These are phyloP conservation scores for Alternaria rosae DNA, from an alignment of 2,329 filamentous ascomycete genomes.

Conservation along the genomic window DNA sequence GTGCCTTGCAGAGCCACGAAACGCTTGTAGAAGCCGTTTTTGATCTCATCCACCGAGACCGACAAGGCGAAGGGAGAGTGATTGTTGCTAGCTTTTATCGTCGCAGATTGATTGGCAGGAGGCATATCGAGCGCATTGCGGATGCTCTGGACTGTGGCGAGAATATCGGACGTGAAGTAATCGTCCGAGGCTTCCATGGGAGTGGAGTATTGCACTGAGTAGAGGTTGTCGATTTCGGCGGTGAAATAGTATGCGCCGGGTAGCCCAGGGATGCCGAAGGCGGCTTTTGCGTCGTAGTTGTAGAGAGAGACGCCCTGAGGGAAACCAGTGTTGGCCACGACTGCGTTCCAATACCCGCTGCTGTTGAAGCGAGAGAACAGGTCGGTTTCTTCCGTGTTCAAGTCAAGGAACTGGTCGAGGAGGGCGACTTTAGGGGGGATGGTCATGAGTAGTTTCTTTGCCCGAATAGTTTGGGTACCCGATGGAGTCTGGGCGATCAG, in stretches of 20 bases:
- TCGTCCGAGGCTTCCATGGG: not conserved
- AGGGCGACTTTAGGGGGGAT: not conserved
- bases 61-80: not conserved
- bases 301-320: not conserved
- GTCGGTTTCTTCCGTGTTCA: not conserved
- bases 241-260: not conserved
- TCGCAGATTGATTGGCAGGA: not conserved
- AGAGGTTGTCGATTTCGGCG: not conserved
- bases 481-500: not conserved
- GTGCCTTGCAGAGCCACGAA: not conserved
- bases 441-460: conserved; percentile 1
- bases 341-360: not conserved
- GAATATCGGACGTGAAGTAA: not conserved
- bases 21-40: not conserved
- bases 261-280: not conserved
- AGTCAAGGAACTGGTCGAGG: not conserved
- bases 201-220: not conserved
- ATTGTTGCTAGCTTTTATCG: not conserved
- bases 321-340: not conserved
- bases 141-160: not conserved
- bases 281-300: not conserved
- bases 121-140: not conserved
- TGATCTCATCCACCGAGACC: not conserved
- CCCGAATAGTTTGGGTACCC: not conserved
- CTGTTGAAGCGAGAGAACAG: not conserved